Conservation (phyloP, 768 basidiomycete genomes). For the Kondoa malvinella region DNA sequence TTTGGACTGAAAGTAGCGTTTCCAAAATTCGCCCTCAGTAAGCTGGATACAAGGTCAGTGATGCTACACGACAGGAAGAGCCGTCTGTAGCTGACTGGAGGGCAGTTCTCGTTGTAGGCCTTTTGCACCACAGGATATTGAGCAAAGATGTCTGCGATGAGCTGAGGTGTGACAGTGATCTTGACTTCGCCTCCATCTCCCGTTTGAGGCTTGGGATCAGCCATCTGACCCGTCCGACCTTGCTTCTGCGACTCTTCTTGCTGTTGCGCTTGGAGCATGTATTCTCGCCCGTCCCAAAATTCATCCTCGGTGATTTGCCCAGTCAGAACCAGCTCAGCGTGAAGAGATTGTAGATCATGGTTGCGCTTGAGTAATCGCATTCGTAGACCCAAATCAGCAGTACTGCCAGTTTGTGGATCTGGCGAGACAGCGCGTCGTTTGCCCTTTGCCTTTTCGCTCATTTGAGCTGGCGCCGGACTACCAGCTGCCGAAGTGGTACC, state of each 20-base stretch:
- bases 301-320: conserved; percentile 78
- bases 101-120: conserved; percentile 85
- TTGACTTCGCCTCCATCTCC: conserved; percentile 71
- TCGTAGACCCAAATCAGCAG: conserved; percentile 45
- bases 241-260: conserved; percentile 17
- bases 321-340: conserved; percentile 70
- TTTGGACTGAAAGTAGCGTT: conserved; percentile 86
- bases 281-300: conserved; percentile 95
- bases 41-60: conserved; percentile 40
- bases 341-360: conserved; percentile 59
- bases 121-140: conserved; percentile 88
- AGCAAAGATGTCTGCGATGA: conserved; percentile 91
- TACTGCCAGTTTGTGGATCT: conserved; percentile 6
- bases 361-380: conserved; percentile 64
- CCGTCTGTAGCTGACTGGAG: conserved; percentile 45
- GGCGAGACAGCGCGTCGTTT: conserved; percentile 5
- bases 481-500: conserved; percentile 26
- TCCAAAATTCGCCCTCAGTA: conserved; percentile 85
- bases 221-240: conserved; percentile 48
- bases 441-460: not conserved
- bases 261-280: conserved; percentile 31
- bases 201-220: conserved; percentile 72
- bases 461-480: conserved; percentile 34
- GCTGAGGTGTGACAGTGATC: conserved; percentile 73
- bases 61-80: conserved; percentile 9